Conservation (phyloP, 768 basidiomycete genomes). For the Serendipita sp. region DNA sequence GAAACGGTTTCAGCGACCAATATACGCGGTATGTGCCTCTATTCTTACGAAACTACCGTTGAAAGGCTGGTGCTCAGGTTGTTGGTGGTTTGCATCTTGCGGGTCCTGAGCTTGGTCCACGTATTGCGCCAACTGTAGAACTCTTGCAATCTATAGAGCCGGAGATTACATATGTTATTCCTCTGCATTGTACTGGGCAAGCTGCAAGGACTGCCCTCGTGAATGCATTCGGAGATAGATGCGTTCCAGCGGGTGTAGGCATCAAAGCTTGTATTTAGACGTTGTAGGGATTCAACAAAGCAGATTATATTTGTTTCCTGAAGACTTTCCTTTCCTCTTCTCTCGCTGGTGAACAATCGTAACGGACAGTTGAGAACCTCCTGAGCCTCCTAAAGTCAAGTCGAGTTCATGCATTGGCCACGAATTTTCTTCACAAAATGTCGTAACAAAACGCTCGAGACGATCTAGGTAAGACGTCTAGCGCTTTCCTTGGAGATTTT, state of each 20-base stretch:
- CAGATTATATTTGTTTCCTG: too few relatives aligned
- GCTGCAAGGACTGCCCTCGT: conserved; percentile 57
- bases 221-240: conserved; percentile 51
- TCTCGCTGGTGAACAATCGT: too few relatives aligned
- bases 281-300: neutral
- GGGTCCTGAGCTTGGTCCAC: conserved; percentile 42
- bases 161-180: conserved; percentile 52
- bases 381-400: neutral
- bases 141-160: conserved; percentile 46
- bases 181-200: conserved; percentile 79
- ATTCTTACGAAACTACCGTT: neutral
- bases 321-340: too few relatives aligned
- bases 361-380: too few relatives aligned
- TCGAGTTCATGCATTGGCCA: neutral
- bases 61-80: conserved; percentile 26
- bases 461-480: neutral
- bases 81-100: conserved; percentile 78
- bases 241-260: conserved; percentile 66
- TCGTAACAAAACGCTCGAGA: neutral
- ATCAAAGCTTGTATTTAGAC: conserved; percentile 37
- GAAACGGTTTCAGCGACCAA: conserved; percentile 41
- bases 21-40: conserved; percentile 45
- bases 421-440: neutral
- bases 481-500: neutral
- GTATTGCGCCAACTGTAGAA: conserved; percentile 52